Evolutionary conservation across 176 grass and related monocot genomes (phyloP).

Genomic region (Carex cristatella): DNA sequence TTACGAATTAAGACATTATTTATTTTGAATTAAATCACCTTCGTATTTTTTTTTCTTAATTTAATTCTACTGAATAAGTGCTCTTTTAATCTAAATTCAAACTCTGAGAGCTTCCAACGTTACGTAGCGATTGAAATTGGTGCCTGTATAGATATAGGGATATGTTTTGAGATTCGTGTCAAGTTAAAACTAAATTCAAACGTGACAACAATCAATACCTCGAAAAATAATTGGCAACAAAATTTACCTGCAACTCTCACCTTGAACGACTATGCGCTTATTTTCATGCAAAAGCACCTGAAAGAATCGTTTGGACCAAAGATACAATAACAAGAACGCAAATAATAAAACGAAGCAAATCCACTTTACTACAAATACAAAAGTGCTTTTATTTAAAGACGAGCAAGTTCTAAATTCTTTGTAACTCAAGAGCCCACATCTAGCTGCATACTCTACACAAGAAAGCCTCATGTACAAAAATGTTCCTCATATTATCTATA

Average conservation of each 20-base stretch:
- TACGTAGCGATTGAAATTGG: too few species aligned
- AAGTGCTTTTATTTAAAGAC: neutral
- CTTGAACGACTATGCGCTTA: neutral
- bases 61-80: too few species aligned
- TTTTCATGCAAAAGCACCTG: neutral
- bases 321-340: neutral
- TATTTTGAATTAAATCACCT: too few species aligned
- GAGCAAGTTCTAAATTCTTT: neutral
- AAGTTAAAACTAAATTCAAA: neutral
- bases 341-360: neutral
- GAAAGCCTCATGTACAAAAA: slow-evolving; percentile 1
- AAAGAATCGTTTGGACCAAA: neutral
- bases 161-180: too few species aligned
- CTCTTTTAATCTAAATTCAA: too few species aligned
- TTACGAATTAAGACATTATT: too few species aligned
- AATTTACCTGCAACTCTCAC: neutral
- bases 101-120: too few species aligned
- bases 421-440: neutral
- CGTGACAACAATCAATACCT: neutral
- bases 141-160: too few species aligned
- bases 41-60: too few species aligned
- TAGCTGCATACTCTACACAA: neutral
- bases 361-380: neutral
- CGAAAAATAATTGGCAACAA: neutral
- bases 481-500: neutral